phyloP scores from a whole-genome alignment of 164 flowering plant genomes.

The Tetrastigma voinierianum region DNA sequence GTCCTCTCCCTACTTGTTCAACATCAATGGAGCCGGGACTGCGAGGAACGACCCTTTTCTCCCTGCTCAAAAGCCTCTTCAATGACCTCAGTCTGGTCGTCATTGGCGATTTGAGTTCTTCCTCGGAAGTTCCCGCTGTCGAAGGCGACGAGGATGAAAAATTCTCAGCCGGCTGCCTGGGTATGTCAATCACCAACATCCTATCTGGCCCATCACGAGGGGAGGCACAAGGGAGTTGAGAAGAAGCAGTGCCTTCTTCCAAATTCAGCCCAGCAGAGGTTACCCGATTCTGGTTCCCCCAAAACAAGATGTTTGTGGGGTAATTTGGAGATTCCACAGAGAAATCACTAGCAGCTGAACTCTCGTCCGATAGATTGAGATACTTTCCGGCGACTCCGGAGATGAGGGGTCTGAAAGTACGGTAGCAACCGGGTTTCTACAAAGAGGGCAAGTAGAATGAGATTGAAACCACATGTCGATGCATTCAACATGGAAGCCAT shows the following conservation, averaged over 20 bases:
- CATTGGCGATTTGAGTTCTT: constrained; percentile 43
- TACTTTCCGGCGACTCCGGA: neutral
- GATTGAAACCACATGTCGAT: constrained; percentile 91
- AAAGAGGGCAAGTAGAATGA: constrained; percentile 74
- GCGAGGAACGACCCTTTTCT: constrained; percentile 36
- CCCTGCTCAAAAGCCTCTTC: constrained; percentile 67
- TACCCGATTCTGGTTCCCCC: constrained; percentile 64
- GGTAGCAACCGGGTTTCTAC: constrained; percentile 44
- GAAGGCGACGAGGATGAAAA: constrained; percentile 26
- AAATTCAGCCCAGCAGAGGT: constrained; percentile 27
- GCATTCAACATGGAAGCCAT: constrained; percentile 80
- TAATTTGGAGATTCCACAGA: constrained; percentile 34
- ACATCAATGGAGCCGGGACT: constrained; percentile 33
- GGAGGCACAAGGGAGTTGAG: neutral
- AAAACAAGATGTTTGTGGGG: constrained; percentile 71
- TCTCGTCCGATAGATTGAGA: constrained; percentile 2
- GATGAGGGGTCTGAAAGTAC: constrained; percentile 5
- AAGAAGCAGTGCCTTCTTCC: constrained; percentile 22
- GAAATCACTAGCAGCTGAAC: constrained; percentile 6
- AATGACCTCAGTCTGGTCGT: constrained; percentile 50
- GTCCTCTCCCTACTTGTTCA: constrained; percentile 20
- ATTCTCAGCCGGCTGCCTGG: constrained; percentile 26
- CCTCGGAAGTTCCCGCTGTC: constrained; percentile 26
- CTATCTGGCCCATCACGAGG: constrained; percentile 12
- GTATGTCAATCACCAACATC: constrained; percentile 53